Percentiles rank a stretch among this genome's conserved stretches.
phyloP scores from a whole-genome alignment of 2,329 filamentous ascomycete genomes.

The Neonectria hederae region DNA sequence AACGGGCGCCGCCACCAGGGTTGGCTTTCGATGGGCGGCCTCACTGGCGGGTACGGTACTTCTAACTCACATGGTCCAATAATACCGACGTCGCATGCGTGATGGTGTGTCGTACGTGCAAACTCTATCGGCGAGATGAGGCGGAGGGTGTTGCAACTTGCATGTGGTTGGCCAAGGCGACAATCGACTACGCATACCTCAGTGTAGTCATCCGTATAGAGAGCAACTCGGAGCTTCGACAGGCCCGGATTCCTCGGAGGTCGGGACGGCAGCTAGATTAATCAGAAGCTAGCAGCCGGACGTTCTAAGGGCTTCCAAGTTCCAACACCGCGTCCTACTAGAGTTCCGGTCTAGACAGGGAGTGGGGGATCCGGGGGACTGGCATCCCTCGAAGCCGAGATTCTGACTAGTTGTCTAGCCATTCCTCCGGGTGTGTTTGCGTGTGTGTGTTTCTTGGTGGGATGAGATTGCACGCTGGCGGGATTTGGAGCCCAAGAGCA shows the following conservation, averaged over 20 bases:
- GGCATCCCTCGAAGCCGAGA: background rate
- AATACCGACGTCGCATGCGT: constrained; percentile 1
- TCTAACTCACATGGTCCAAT: background rate
- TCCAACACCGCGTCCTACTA: background rate
- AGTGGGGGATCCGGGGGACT: background rate
- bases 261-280: constrained; percentile 15
- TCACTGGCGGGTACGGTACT: constrained; percentile 3
- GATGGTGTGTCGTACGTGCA: constrained; percentile 2
- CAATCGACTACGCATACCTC: too few species aligned
- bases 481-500: constrained; percentile 26
- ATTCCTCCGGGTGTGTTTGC: background rate
- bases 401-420: background rate
- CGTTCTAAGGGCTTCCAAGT: background rate
- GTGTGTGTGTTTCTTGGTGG: background rate
- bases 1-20: background rate
- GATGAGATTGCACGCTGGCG: constrained; percentile 1
- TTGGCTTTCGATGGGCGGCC: background rate
- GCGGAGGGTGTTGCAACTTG: background rate
- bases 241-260: constrained; percentile 13
- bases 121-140: constrained; percentile 22
- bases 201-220: too few species aligned
- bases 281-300: background rate
- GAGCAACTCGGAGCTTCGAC: constrained; percentile 12
- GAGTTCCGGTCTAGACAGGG: background rate
- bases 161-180: constrained; percentile 12